Conservation (phyloP, 208 protist species). For the Naegleria gruberi region DNA sequence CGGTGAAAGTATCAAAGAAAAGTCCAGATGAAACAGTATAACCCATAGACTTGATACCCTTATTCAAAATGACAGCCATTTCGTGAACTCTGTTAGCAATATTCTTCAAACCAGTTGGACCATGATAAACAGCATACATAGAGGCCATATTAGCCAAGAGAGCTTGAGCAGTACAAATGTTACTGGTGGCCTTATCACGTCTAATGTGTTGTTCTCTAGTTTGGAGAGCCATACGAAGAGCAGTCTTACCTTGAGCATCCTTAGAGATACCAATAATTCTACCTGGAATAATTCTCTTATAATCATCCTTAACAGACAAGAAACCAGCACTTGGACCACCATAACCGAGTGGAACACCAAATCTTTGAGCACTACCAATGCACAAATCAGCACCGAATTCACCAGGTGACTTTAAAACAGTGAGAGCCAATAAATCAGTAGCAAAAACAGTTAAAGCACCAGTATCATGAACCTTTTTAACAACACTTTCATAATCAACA, state of each 20-base stretch:
- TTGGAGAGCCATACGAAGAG: conserved; percentile 91
- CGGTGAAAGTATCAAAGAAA: conserved; percentile 80
- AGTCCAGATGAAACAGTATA: conserved; percentile 36
- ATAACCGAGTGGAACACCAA: conserved; percentile 85
- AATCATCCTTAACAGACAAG: conserved; percentile 72
- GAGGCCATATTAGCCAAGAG: conserved; percentile 90
- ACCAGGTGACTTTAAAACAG: conserved; percentile 76
- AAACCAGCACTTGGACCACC: conserved; percentile 96
- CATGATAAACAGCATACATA: conserved; percentile 95
- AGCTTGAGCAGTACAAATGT: conserved; percentile 96
- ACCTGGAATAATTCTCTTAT: conserved; percentile 81
- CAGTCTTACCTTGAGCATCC: conserved; percentile 72
- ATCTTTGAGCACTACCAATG: conserved; percentile 82
- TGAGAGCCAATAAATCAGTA: conserved; percentile 84
- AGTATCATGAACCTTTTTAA: conserved; percentile 50
- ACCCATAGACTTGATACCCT: conserved; percentile 60
- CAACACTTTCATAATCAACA: conserved; percentile 61
- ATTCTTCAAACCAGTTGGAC: conserved; percentile 79
- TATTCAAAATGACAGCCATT: conserved; percentile 60
- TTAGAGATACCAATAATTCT: conserved; percentile 89
- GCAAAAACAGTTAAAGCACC: conserved; percentile 63
- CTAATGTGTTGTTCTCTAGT: conserved; percentile 97
- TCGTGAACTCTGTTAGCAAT: conserved; percentile 78
- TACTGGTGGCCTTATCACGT: conserved; percentile 82
- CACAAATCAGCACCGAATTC: conserved; percentile 88